Evolutionary conservation across 2,329 filamentous ascomycete genomes (phyloP).

Genomic region (Plenodomus lindquistii): DNA sequence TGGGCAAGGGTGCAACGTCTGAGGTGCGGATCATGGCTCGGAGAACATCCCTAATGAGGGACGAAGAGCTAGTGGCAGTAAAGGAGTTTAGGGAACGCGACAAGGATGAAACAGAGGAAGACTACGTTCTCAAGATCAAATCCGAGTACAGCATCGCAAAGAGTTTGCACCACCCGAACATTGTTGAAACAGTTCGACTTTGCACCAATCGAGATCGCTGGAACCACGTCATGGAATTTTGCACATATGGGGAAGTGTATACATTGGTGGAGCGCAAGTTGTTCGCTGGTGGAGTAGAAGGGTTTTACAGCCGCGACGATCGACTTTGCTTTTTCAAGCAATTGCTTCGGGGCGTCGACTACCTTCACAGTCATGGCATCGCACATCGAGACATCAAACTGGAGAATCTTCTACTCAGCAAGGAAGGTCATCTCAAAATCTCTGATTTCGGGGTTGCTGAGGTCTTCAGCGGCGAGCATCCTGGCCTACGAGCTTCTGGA

Average conservation of each 20-base stretch:
- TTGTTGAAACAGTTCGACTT: conserved; percentile 77
- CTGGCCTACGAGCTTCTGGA: conserved; percentile 72
- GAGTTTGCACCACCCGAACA: conserved; percentile 82
- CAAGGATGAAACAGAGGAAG: conserved; percentile 67
- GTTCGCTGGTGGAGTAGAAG: conserved; percentile 57
- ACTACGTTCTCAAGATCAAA: conserved; percentile 88
- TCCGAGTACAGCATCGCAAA: conserved; percentile 88
- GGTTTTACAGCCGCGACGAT: conserved; percentile 65
- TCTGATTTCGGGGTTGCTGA: conserved; percentile 91
- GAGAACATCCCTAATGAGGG: conserved; percentile 59
- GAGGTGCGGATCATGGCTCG: conserved; percentile 80
- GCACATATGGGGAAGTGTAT: conserved; percentile 79
- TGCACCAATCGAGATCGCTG: conserved; percentile 74
- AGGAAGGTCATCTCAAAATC: conserved; percentile 82
- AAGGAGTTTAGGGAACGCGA: conserved; percentile 83
- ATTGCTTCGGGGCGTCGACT: conserved; percentile 77
- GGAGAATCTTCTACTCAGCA: conserved; percentile 80
- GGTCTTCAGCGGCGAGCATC: conserved; percentile 81
- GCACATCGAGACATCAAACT: conserved; percentile 91
- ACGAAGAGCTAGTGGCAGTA: conserved; percentile 76
- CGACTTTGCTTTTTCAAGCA: conserved; percentile 89
- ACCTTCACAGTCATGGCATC: conserved; percentile 81
- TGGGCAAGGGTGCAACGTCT: conserved; percentile 82
- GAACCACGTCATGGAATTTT: conserved; percentile 95
- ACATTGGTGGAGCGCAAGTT: conserved; percentile 65